These are phyloP conservation scores for Sutorius eximius DNA, from an alignment of 1,284 basidiomycete genomes.

Conservation along the genomic window DNA sequence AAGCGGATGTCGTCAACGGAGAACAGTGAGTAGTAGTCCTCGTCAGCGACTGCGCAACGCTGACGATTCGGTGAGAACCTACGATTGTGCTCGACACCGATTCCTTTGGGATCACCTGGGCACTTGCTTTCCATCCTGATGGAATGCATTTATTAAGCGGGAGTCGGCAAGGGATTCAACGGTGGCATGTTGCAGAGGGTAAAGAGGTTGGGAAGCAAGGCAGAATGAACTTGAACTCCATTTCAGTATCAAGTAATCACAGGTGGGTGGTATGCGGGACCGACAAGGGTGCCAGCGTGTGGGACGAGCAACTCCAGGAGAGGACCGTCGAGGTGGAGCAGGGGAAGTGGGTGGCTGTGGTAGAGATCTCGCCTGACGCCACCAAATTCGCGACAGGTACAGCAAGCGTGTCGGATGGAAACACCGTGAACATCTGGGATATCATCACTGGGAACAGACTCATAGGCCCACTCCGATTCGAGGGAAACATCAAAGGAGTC, in stretches of 20 bases:
- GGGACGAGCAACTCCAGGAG: not conserved
- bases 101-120: rapidly evolving
- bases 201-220: not conserved
- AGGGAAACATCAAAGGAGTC: not conserved
- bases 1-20: not conserved
- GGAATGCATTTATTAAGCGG: not conserved
- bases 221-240: not conserved
- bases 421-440: not conserved
- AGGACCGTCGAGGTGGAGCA: not conserved
- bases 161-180: not conserved
- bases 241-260: not conserved
- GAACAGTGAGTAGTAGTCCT: not conserved
- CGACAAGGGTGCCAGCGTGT: not conserved
- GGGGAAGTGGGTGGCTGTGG: not conserved
- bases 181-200: not conserved
- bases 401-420: not conserved
- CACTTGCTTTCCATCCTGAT: not conserved
- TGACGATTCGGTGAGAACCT: not conserved
- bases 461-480: not conserved
- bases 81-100: not conserved
- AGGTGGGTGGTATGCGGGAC: not conserved
- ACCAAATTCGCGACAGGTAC: not conserved
- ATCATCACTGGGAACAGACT: not conserved
- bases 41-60: not conserved
- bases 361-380: not conserved